Base-by-base conservation (phyloP, 208 protist genomes). In the Tetramitus jugosus region DNA sequence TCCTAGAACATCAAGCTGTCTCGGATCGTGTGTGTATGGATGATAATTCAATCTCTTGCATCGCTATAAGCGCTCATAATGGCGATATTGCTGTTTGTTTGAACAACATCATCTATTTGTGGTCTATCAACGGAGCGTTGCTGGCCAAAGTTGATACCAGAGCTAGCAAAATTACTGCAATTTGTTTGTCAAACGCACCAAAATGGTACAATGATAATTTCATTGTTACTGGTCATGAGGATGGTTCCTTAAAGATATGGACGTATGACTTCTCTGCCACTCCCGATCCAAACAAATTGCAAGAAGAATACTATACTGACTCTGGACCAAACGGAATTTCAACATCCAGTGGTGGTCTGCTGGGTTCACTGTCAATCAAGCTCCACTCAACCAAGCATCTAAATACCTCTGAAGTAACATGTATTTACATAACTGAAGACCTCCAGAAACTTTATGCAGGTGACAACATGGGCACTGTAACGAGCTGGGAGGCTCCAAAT, bases 11-110 rank as follows among this genome's bases (percentile, higher is more conserved):
- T 31, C 49, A 71, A 37, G 39, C 20, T 71, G n/a, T n/a, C n/a
- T n/a, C n/a, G n/a, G n/a, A n/a, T n/a, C n/a, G n/a, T n/a, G n/a
- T n/a, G n/a, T n/a, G n/a, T n/a, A n/a, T n/a, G n/a, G 65, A 71
- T 8, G 10, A 49, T 17, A 42, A 71, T 20, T 26, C 65, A 71
- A 49, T 71, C 49, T 49, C 65, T 37, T 45, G 4, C 8, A 71
- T 71, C 35, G 13, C 65, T 49, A 31, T 71, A 49, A 37, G 40
- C 49, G 39, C 35, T 37, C 8, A 8, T 3, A 71, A 20, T 14
- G 65, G 65, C 7, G n/a, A 71, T 35, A 49, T 71, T n/a, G 35
- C 49, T 49, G 65, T 71, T 71, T 71, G 65, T 71, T 20, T 20
- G 13, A 29, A 40, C n/a, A 71, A 7, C 1, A 71, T 17, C 7